Base-by-base conservation (phyloP, 2,329 filamentous ascomycete genomes). In the Talaromyces sp. region DNA sequence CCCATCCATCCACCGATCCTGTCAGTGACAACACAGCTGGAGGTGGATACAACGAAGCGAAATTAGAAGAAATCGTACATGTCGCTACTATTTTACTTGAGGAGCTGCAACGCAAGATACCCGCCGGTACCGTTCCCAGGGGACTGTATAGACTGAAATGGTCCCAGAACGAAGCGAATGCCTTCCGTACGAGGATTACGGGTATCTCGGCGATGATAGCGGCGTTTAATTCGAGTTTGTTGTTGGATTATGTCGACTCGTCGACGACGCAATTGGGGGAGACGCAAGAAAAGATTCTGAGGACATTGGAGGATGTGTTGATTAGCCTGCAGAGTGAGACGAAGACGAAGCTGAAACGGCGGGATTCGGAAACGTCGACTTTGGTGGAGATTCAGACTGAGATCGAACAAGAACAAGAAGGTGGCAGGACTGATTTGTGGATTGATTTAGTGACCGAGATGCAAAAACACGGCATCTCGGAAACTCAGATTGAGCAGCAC, bases 141-240 rank as follows among this genome's bases (percentile, higher is more conserved):
- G 52, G 52, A n/a, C 33, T 57, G n/a, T 57, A 57, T 24, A 33
- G 54, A 22, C 22, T 57, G 13, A 57, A 57, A 37, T 57, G 54
- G 54, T 24, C 33, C 13, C 54, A 57, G 35, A 57, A 39, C 33
- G 54, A 57, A 13, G 54, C 14, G 33, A 39, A 41, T 39, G 33
- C 54, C 9, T 13, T 57, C 54, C 54, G 35, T 24, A 13, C n/a
- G 11, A 14, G 33, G 33, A 56, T 56, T 7, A 56, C 3, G n/a
- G 10, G 16, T 37, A 22, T 56, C 16, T 56, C 31, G 14, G 7
- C 9, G n/a, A 57, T n/a, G 33, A 39, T 39, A 9, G 5, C 52
- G 52, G 33, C 33, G 52, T 57, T 57, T 8, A 57, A 57, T 39
- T 37, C 31, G n/a, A 57, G 33, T 39, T 22, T 57, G 24, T 24